Evolutionary conservation across 441 rosid species (phyloP).

Genomic region (Euphorbia corollata): DNA sequence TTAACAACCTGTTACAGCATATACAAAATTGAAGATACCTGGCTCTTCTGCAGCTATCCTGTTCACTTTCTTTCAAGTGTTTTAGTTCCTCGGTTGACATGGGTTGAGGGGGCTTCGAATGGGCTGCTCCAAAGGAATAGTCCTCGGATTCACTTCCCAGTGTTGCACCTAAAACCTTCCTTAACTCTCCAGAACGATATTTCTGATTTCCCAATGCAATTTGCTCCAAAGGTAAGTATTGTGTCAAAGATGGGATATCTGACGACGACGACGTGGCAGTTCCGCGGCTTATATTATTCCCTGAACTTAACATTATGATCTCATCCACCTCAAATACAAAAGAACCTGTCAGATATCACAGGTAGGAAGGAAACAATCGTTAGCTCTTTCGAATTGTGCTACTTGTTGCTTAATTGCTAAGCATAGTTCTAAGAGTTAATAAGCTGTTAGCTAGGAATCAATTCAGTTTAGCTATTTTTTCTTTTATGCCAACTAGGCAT

Average conservation of each 20-base stretch:
- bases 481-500: too few species aligned
- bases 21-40: slow-evolving; percentile 28
- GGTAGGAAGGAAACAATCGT: too few species aligned
- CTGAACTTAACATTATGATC: slow-evolving; percentile 49
- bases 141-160: slow-evolving; percentile 36
- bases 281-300: slow-evolving; percentile 48
- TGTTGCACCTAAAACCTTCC: slow-evolving; percentile 43
- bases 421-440: too few species aligned
- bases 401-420: too few species aligned
- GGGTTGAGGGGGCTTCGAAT: slow-evolving; percentile 37
- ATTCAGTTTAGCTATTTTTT: too few species aligned
- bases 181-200: slow-evolving; percentile 35
- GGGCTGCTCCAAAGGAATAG: slow-evolving; percentile 39
- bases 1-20: background rate
- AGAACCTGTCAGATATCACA: too few species aligned
- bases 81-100: slow-evolving; percentile 47
- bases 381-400: too few species aligned
- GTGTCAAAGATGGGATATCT: slow-evolving; percentile 38
- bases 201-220: slow-evolving; percentile 42
- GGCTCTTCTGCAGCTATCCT: slow-evolving; percentile 41
- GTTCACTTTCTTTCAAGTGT: slow-evolving; percentile 40
- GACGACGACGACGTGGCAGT: slow-evolving; percentile 40
- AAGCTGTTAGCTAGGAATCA: too few species aligned
- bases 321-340: slow-evolving; percentile 22
- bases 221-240: slow-evolving; percentile 43